These are phyloP conservation scores for Amaranthus cruentus DNA, from an alignment of 148 eudicot species.

Conservation along the genomic window DNA sequence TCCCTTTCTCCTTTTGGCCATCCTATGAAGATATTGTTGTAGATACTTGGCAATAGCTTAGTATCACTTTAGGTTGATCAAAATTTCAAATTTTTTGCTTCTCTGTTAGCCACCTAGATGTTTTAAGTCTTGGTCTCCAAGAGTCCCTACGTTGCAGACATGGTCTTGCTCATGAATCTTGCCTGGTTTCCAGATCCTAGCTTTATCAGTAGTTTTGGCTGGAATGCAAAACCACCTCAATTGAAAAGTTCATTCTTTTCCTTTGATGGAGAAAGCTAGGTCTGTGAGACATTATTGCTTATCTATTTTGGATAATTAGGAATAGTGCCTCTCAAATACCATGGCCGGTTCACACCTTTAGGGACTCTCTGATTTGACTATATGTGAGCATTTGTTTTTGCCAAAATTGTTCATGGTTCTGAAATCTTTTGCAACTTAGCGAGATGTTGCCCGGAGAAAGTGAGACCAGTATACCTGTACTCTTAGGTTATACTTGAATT, in stretches of 20 bases:
- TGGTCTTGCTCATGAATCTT: not conserved
- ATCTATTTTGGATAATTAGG: not conserved
- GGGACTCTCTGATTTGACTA: not conserved
- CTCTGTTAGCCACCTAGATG: not conserved
- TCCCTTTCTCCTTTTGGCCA: too few relatives aligned
- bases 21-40: too few relatives aligned
- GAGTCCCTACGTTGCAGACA: not conserved
- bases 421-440: not conserved
- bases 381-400: not conserved
- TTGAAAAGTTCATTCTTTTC: not conserved
- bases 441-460: not conserved
- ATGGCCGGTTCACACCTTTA: not conserved
- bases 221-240: not conserved
- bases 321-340: not conserved
- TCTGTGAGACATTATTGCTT: not conserved
- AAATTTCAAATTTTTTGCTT: not conserved
- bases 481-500: not conserved
- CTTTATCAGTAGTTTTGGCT: not conserved
- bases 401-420: not conserved
- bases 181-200: not conserved
- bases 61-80: too few relatives aligned
- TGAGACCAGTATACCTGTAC: not conserved
- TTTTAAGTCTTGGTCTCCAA: not conserved
- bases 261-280: not conserved
- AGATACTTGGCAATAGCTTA: too few relatives aligned